Percentiles rank a stretch among this genome's conserved stretches.
Evolutionary conservation across 306 rosid genomes (phyloP).

Genomic region (Senna tora): DNA sequence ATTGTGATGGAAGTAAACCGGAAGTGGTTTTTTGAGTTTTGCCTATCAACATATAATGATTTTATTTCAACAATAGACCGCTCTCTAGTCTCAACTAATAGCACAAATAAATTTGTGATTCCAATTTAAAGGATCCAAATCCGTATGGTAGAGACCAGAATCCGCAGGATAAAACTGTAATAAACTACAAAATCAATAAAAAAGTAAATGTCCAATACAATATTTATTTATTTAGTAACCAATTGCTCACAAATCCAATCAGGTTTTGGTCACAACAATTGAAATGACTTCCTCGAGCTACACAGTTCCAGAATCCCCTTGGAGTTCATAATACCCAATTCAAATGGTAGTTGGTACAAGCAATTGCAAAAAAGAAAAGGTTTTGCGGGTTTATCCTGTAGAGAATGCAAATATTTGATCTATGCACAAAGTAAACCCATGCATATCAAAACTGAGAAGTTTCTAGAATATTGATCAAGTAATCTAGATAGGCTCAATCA

Average conservation of each 20-base stretch:
- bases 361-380: neutral
- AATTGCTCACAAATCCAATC: neutral
- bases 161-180: neutral
- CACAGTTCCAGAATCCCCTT: neutral
- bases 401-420: neutral
- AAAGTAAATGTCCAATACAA: neutral
- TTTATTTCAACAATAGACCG: neutral
- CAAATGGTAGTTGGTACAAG: neutral
- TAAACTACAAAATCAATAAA: neutral
- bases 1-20: neutral
- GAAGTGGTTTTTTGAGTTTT: neutral
- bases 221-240: neutral
- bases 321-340: neutral
- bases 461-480: neutral
- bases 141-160: neutral
- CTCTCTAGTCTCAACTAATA: neutral
- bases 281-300: neutral
- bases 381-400: neutral
- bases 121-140: neutral
- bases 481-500: neutral
- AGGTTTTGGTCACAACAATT: neutral
- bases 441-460: too few relatives aligned
- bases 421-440: neutral
- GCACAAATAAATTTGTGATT: neutral
- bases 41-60: neutral